Evolutionary conservation across 345 rosid genomes (phyloP).

Genomic region (Laguncularia racemosa): DNA sequence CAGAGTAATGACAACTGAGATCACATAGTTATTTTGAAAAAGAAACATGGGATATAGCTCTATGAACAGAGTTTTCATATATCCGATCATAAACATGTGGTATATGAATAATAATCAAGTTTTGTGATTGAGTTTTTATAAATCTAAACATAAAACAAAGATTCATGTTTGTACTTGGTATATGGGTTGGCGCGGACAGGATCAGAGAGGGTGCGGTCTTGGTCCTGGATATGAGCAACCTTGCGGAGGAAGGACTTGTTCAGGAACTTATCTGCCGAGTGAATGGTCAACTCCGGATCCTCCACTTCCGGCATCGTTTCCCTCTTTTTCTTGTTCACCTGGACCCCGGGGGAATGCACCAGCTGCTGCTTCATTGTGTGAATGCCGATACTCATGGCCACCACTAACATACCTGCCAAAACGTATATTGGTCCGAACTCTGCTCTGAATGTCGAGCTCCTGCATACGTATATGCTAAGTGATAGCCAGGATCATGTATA

Average conservation of each 20-base stretch:
- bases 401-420: conserved; percentile 34
- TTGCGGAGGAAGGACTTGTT: conserved; percentile 65
- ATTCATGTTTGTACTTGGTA: conserved; percentile 8
- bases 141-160: too few relatives aligned
- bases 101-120: too few relatives aligned
- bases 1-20: too few relatives aligned
- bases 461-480: background rate
- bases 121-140: too few relatives aligned
- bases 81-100: background rate
- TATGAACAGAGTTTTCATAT: too few relatives aligned
- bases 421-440: conserved; percentile 33
- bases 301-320: conserved; percentile 73
- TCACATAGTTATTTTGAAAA: too few relatives aligned
- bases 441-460: conserved; percentile 2
- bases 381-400: conserved; percentile 41
- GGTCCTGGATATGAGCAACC: conserved; percentile 58
- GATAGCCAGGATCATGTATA: too few relatives aligned
- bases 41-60: too few relatives aligned
- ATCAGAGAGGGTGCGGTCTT: conserved; percentile 16
- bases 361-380: conserved; percentile 59
- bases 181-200: conserved; percentile 30
- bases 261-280: conserved; percentile 33
- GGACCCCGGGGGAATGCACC: conserved; percentile 46
- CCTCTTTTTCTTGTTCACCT: conserved; percentile 55
- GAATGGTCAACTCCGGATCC: conserved; percentile 45